Evolutionary conservation across 148 eudicot species (phyloP).

Genomic region (Dysphania ambrosioides): DNA sequence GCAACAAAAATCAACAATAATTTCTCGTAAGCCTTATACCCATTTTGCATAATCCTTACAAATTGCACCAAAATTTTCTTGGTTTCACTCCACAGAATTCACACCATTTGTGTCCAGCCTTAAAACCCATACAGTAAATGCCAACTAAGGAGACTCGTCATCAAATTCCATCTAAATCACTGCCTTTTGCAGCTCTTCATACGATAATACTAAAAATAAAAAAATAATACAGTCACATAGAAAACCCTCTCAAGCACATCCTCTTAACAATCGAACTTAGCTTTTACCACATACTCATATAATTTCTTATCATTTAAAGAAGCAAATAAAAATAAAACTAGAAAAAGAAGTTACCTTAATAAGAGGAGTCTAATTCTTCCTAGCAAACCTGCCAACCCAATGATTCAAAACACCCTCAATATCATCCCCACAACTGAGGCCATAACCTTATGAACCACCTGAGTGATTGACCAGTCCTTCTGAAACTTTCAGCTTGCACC

Average conservation of each 20-base stretch:
- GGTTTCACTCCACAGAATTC: conserved; percentile 5
- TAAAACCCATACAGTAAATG: neutral
- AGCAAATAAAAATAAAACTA: too few relatives aligned
- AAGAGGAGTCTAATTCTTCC: conserved; percentile 73
- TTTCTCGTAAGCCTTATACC: neutral
- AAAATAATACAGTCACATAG: conserved; percentile 4
- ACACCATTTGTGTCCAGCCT: neutral
- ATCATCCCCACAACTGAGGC: conserved; percentile 42
- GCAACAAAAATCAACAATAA: neutral
- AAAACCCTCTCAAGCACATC: neutral
- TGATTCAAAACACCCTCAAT: conserved; percentile 66
- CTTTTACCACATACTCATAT: neutral
- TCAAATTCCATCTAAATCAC: neutral
- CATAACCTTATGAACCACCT: conserved; percentile 55
- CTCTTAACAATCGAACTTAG: neutral
- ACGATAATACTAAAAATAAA: too few relatives aligned
- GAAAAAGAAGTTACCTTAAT: conserved; percentile 40
- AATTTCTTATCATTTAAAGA: neutral
- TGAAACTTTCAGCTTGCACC: conserved; percentile 69
- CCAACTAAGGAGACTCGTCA: neutral
- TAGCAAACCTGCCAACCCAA: conserved; percentile 85
- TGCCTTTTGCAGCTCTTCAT: neutral
- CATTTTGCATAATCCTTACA: neutral
- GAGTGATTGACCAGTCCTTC: conserved; percentile 75
- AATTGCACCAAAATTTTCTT: neutral